These are phyloP conservation scores for Podospora sp. DNA, from an alignment of 495 filamentous ascomycete species.

Conservation along the genomic window DNA sequence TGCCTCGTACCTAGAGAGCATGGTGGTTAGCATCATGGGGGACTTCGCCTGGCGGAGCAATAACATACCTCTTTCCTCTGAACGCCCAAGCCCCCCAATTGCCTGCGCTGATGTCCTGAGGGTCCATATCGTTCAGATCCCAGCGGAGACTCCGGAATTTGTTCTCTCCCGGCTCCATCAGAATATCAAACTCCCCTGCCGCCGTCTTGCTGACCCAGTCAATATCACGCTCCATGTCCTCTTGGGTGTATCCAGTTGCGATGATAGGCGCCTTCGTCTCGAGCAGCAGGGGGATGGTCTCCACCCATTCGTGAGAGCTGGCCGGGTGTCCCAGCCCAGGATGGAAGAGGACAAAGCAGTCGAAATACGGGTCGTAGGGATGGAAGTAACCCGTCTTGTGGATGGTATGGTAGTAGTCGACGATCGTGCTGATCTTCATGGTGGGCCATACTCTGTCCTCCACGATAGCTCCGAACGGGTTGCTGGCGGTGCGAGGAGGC, in stretches of 20 bases:
- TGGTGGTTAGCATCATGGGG: conserved; percentile 34
- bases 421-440: conserved; percentile 95
- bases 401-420: conserved; percentile 97
- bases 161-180: conserved; percentile 93
- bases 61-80: conserved; percentile 87
- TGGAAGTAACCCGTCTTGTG: conserved; percentile 86
- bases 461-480: conserved; percentile 90
- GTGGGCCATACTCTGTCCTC: conserved; percentile 82
- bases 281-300: conserved; percentile 82
- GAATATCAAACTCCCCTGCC: conserved; percentile 84
- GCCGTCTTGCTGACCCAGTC: conserved; percentile 84
- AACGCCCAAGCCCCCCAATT: conserved; percentile 98
- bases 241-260: conserved; percentile 92
- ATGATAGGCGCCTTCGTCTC: conserved; percentile 95
- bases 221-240: conserved; percentile 89
- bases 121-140: conserved; percentile 96
- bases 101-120: conserved; percentile 88
- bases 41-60: background rate
- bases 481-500: conserved; percentile 75
- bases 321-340: conserved; percentile 93
- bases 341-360: conserved; percentile 94
- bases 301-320: conserved; percentile 88
- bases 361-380: conserved; percentile 96
- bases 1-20: conserved; percentile 60
- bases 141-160: conserved; percentile 90